Evolutionary conservation across 2,329 filamentous ascomycete species (phyloP), one percentile per base, ranked within the genome.

Genomic region (Phoma sp.): DNA sequence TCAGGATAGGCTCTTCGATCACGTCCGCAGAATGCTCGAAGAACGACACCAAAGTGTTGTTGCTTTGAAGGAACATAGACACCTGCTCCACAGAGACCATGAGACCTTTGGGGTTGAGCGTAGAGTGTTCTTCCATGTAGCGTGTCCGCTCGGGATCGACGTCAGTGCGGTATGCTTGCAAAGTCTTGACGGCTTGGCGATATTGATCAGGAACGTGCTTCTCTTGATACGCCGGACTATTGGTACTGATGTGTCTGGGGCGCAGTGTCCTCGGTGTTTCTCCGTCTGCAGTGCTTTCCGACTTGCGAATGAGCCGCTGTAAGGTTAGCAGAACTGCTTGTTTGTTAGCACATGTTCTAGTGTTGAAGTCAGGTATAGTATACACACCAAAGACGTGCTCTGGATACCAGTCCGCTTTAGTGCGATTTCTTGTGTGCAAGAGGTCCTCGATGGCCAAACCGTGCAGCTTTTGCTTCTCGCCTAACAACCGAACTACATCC

Each of bases 11-110:
- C 3, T 81, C 80, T 75, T 96, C 92, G 2, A 96, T 85, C 63
- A 96, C 92, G 27, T 88, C 85, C 0, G 92, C 93, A 0, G 92
- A 96, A 29, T 88, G 85, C 76, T 97, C 92, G 66, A 96, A 96
- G 75, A 97, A 96, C 3, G 91, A 93, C n/a, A 96, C 92, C 55
- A 96, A 88, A 0, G 89, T 94, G 69, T 96, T 96, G 74, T 96
- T 91, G 10, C 85, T 83, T 10, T 90, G 91, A n/a, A 96, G 79
- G 70, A 96, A 96, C 47, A 96, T 87, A 1, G 91, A 92, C 1
- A 96, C 93, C 73, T 97, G 93, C 76, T 97, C 93, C 2, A 94
- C 90, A n/a, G 88, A 89, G 25, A 96, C 91, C 7, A 88, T 88
- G 27, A 95, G 80, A 3, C 88, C 83, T 60, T 87, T 88, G 0